Percentiles rank a stretch among this genome's conserved stretches.
Evolutionary conservation across 352 stramenopile genomes (phyloP).

Genomic region (Heterotrichella gracilis): DNA sequence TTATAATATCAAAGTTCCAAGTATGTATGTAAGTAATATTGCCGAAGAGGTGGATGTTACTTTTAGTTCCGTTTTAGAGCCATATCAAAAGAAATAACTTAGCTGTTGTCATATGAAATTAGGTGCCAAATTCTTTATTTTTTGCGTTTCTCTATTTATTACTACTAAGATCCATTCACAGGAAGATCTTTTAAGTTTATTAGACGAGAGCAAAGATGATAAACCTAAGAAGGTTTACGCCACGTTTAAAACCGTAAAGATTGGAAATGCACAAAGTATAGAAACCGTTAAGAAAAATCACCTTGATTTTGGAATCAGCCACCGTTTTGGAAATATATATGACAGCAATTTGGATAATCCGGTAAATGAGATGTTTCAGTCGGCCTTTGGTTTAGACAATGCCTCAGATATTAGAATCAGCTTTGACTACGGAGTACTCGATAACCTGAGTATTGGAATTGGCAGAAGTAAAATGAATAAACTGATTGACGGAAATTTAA

Average conservation of each 20-base stretch:
- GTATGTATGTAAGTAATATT: not conserved
- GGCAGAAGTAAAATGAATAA: not conserved
- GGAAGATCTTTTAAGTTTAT: not conserved
- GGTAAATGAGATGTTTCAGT: not conserved
- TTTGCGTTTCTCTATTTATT: not conserved
- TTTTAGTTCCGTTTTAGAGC: not conserved
- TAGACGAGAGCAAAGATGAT: not conserved
- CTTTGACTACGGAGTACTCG: not conserved
- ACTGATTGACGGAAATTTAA: not conserved
- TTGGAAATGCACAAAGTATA: not conserved
- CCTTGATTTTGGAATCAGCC: not conserved
- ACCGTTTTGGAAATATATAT: slow-evolving; percentile 2
- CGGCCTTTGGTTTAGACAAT: not conserved
- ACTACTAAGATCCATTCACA: not conserved
- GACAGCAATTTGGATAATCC: not conserved
- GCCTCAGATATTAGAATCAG: not conserved
- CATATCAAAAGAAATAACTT: not conserved
- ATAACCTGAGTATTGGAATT: not conserved
- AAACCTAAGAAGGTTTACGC: not conserved
- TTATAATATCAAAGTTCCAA: not conserved
- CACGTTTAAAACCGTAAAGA: not conserved
- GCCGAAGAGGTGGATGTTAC: not conserved
- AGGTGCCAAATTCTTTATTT: not conserved
- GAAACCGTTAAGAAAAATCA: slow-evolving; percentile 7
- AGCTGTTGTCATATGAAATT: not conserved